Conservation (phyloP, 2,329 filamentous ascomycete genomes). For the Cercospora janseana region DNA sequence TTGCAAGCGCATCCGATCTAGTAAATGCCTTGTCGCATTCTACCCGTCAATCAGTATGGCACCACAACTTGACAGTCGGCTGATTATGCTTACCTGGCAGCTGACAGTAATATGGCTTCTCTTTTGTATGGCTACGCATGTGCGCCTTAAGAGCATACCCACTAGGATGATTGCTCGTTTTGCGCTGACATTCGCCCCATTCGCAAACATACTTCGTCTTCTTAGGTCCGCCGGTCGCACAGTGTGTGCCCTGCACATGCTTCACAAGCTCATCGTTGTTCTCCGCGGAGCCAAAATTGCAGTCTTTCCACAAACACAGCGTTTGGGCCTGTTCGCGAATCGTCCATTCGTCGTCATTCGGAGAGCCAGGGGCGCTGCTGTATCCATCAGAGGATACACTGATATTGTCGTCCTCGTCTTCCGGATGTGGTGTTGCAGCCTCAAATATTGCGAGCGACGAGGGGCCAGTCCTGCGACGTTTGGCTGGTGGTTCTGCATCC, state of each 20-base stretch:
- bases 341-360: slow-evolving; percentile 46
- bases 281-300: slow-evolving; percentile 47
- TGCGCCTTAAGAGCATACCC: slow-evolving; percentile 95
- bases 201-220: slow-evolving; percentile 99
- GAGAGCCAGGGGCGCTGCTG: slow-evolving; percentile 64
- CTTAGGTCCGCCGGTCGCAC: slow-evolving; percentile 65
- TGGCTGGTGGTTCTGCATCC: slow-evolving; percentile 38
- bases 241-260: slow-evolving; percentile 79
- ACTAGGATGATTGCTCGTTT: slow-evolving; percentile 88
- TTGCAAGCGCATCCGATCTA: slow-evolving; percentile 88
- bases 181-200: slow-evolving; percentile 85
- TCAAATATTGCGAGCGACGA: slow-evolving; percentile 28
- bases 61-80: not conserved
- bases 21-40: slow-evolving; percentile 98
- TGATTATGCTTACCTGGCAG: slow-evolving; percentile 68
- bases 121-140: slow-evolving; percentile 94
- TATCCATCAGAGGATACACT: slow-evolving; percentile 81
- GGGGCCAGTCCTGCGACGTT: slow-evolving; percentile 41
- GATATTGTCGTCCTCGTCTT: slow-evolving; percentile 55
- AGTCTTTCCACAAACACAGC: slow-evolving; percentile 53
- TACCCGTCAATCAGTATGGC: slow-evolving; percentile 40
- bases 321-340: slow-evolving; percentile 44
- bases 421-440: slow-evolving; percentile 28
- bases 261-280: slow-evolving; percentile 54
- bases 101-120: slow-evolving; percentile 97